A percentile compares a stretch with the other conserved stretches of the same genome.
Evolutionary conservation across 2,329 filamentous ascomycete genomes (phyloP).

Genomic region (Cercospora sojina): DNA sequence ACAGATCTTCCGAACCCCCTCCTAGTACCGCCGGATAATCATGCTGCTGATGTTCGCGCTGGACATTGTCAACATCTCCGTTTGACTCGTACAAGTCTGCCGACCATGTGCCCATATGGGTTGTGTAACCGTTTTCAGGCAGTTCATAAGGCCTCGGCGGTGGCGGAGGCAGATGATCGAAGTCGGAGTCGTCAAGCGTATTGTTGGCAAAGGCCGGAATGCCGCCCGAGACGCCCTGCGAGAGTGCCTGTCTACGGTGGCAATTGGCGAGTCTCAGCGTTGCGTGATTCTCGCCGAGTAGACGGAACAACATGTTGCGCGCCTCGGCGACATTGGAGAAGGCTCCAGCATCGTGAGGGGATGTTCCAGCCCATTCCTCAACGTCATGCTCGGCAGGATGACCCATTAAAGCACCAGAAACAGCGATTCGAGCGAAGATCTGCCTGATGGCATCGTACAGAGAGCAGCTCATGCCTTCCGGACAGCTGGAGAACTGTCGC

Average conservation of each 20-base stretch:
- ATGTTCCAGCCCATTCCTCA: constrained; percentile 3
- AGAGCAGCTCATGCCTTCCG: constrained; percentile 3
- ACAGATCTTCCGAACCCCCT: neutral
- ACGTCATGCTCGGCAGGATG: constrained; percentile 8
- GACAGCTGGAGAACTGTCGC: constrained; percentile 15
- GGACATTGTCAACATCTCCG: neutral
- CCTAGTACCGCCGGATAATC: neutral
- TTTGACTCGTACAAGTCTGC: neutral
- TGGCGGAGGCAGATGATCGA: neutral
- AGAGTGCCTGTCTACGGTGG: neutral
- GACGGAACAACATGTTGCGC: constrained; percentile 4
- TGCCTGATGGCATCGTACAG: constrained; percentile 17
- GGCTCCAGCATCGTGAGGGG: neutral
- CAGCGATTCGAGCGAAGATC: constrained; percentile 25
- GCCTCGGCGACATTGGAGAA: neutral
- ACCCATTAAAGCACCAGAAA: constrained; percentile 23
- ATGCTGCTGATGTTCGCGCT: neutral
- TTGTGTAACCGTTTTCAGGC: neutral
- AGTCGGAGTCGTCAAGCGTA: neutral
- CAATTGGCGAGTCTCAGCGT: neutral
- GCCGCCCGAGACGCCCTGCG: neutral
- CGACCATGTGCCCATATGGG: neutral
- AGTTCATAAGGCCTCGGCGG: constrained; percentile 5
- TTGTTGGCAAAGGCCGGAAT: constrained; percentile 7
- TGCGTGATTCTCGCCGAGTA: constrained; percentile 8